Conservation (phyloP, 148 eudicot species). For the Rhododendron vialii region DNA sequence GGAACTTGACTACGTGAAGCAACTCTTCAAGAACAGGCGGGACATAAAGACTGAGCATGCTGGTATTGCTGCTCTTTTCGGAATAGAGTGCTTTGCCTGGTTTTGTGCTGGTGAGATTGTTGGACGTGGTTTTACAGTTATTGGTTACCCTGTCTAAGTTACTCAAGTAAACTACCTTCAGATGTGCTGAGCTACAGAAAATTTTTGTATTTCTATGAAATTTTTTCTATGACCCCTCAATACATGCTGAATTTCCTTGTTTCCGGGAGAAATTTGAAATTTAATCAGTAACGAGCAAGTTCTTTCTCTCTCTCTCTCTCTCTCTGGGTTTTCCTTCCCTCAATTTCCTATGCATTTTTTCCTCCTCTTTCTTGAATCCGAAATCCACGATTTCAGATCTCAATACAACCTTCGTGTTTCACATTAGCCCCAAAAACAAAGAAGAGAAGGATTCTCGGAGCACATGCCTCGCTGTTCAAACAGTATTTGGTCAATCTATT, state of each 20-base stretch:
- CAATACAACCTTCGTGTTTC: too few relatives aligned
- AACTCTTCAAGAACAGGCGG: slow-evolving; percentile 47
- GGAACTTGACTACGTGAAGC: slow-evolving; percentile 57
- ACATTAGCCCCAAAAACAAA: too few relatives aligned
- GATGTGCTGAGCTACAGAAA: slow-evolving; percentile 14
- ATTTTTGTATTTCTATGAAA: slow-evolving; percentile 6
- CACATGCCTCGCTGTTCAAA: too few relatives aligned
- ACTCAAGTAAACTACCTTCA: slow-evolving; percentile 11
- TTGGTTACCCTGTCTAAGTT: slow-evolving; percentile 52
- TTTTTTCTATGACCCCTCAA: not conserved
- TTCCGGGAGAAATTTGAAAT: not conserved
- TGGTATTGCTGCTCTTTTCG: slow-evolving; percentile 58
- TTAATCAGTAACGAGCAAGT: not conserved
- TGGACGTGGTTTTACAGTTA: slow-evolving; percentile 61
- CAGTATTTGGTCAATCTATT: too few relatives aligned
- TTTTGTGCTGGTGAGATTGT: slow-evolving; percentile 62
- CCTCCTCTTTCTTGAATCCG: not conserved
- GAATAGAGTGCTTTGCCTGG: slow-evolving; percentile 71
- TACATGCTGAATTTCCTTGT: not conserved
- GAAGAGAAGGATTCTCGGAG: too few relatives aligned
- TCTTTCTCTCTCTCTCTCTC: not conserved
- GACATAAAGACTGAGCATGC: slow-evolving; percentile 49
- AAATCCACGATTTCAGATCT: not conserved
- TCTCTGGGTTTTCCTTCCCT: not conserved
- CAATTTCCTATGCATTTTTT: not conserved